Conservation (phyloP, 2,329 filamentous ascomycete species). For the Xylariaceae sp. region DNA sequence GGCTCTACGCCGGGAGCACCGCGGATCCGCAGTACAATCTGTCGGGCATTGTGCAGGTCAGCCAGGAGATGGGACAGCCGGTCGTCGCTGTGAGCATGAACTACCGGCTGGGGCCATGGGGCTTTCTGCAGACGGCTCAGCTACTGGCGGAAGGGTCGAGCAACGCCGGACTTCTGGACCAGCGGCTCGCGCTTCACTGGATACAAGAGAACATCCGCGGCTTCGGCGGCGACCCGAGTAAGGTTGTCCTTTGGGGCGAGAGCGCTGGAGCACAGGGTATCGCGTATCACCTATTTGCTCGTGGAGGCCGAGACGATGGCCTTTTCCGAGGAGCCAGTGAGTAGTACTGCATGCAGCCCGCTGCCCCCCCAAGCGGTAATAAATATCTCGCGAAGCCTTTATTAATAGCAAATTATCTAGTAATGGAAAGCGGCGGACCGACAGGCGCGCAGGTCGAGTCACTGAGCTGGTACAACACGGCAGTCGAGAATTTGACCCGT, state of each 20-base stretch:
- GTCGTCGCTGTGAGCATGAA: conserved; percentile 52
- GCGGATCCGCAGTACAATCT: conserved; percentile 59
- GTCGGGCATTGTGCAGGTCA: conserved; percentile 54
- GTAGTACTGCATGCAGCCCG: conserved; percentile 13
- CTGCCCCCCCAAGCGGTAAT: not conserved
- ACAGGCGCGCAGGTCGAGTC: conserved; percentile 27
- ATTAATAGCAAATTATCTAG: conserved; percentile 31
- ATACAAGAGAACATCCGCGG: conserved; percentile 49
- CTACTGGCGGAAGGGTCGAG: conserved; percentile 38
- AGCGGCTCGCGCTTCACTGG: conserved; percentile 45
- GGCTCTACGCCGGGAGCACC: conserved; percentile 45
- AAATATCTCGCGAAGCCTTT: too few species aligned
- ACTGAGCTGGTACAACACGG: conserved; percentile 30
- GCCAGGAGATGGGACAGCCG: conserved; percentile 46
- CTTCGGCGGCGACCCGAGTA: conserved; percentile 44
- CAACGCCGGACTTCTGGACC: conserved; percentile 47
- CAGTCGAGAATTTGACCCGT: conserved; percentile 31
- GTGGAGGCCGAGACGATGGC: conserved; percentile 24
- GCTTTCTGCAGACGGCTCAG: conserved; percentile 45
- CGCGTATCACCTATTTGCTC: conserved; percentile 29
- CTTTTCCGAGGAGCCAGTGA: conserved; percentile 38
- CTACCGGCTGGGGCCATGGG: conserved; percentile 49
- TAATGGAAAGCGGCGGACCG: conserved; percentile 46
- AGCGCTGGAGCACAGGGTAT: conserved; percentile 37
- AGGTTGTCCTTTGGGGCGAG: conserved; percentile 47